These are phyloP conservation scores for Phytophthora litchii DNA, from an alignment of 352 stramenopile genomes.

Conservation along the genomic window DNA sequence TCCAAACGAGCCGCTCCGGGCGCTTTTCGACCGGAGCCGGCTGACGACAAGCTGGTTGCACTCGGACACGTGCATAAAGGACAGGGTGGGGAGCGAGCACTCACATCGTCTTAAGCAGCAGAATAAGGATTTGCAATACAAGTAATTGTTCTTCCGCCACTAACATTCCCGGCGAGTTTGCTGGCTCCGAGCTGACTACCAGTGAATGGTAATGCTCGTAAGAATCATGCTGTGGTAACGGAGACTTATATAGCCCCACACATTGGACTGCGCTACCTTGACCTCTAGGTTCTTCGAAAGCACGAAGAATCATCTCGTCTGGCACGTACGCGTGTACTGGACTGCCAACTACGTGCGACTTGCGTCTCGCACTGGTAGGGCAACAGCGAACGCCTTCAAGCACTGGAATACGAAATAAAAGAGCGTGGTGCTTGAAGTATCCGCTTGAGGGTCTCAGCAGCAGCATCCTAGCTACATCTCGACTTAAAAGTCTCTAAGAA, in stretches of 20 bases:
- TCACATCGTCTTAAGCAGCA: slow-evolving; percentile 18
- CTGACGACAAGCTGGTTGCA: slow-evolving; percentile 15
- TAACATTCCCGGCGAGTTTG: slow-evolving; percentile 1
- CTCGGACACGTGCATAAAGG: slow-evolving; percentile 10
- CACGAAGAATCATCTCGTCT: slow-evolving; percentile 29
- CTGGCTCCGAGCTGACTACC: slow-evolving; percentile 30
- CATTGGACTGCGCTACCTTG: not conserved
- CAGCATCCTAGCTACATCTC: not conserved
- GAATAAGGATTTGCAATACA: slow-evolving; percentile 7
- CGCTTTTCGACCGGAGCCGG: not conserved
- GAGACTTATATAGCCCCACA: slow-evolving; percentile 25
- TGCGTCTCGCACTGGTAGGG: not conserved
- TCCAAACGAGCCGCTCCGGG: not conserved
- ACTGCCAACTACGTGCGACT: slow-evolving; percentile 11
- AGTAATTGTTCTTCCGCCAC: slow-evolving; percentile 11
- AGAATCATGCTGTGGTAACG: slow-evolving; percentile 31
- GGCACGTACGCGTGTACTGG: slow-evolving; percentile 11
- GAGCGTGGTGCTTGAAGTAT: not conserved
- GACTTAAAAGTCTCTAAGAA: too few species aligned
- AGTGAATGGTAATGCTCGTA: slow-evolving; percentile 24
- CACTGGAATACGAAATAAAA: not conserved
- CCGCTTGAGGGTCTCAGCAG: slow-evolving; percentile 1
- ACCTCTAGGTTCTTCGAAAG: slow-evolving; percentile 30
- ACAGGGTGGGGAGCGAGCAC: slow-evolving; percentile 2
- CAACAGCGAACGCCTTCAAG: slow-evolving; percentile 12